phyloP scores from a whole-genome alignment of 768 basidiomycete species.

The Lactarius trivialis region DNA sequence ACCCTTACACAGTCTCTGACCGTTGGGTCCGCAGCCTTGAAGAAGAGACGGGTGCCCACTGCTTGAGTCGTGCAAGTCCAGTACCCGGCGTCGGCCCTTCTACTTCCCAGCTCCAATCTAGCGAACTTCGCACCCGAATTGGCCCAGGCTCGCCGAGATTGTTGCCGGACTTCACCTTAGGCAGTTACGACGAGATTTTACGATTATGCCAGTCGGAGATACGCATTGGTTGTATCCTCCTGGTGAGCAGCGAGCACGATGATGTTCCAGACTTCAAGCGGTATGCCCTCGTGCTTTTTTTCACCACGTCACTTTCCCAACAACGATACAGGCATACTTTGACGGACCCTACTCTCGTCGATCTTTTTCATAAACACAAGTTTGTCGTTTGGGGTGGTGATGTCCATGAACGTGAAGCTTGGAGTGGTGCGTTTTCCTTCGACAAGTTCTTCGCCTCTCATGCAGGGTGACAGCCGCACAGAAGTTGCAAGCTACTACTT shows the following conservation, averaged over 20 bases:
- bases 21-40: constrained; percentile 77
- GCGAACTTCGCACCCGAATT: constrained; percentile 26
- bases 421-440: constrained; percentile 46
- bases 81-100: constrained; percentile 39
- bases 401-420: constrained; percentile 73
- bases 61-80: constrained; percentile 39
- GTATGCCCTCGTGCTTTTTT: constrained; percentile 34
- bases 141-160: constrained; percentile 38
- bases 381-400: constrained; percentile 92
- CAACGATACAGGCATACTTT: constrained; percentile 53
- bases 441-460: not conserved
- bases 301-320: not conserved
- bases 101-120: constrained; percentile 34
- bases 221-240: constrained; percentile 69
- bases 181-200: constrained; percentile 77
- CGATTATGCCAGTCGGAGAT: constrained; percentile 61
- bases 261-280: constrained; percentile 82
- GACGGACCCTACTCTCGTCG: constrained; percentile 64
- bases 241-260: constrained; percentile 89
- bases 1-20: constrained; percentile 54
- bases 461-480: constrained; percentile 42
- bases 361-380: constrained; percentile 61
- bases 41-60: constrained; percentile 76
- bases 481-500: constrained; percentile 83
- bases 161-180: constrained; percentile 75